Conservation (phyloP, 768 basidiomycete species). For the Peribolospora baueri region DNA sequence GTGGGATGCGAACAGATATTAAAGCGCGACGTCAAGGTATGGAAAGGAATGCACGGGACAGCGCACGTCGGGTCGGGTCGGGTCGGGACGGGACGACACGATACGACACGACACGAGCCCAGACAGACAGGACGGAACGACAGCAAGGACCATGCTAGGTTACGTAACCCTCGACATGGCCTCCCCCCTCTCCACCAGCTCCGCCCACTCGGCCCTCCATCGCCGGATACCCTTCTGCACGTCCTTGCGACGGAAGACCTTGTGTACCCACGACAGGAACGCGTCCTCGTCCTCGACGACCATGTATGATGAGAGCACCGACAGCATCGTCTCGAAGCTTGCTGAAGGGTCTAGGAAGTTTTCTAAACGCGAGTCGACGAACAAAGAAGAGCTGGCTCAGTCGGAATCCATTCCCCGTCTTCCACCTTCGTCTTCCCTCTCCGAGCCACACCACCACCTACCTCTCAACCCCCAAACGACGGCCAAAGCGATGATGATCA, state of each 20-base stretch:
- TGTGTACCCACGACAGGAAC: conserved; percentile 56
- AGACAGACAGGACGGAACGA: too few relatives aligned
- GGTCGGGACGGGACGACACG: too few relatives aligned
- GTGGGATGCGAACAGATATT: too few relatives aligned
- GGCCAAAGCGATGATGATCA: conserved; percentile 58
- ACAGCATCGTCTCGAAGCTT: conserved; percentile 72
- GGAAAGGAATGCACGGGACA: too few relatives aligned
- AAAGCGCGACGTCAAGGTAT: too few relatives aligned
- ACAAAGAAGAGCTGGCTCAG: too few relatives aligned
- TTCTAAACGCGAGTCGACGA: conserved; percentile 26
- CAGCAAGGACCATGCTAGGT: neutral
- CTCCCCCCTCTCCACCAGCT: conserved; percentile 18
- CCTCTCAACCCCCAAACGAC: conserved; percentile 81
- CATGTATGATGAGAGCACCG: conserved; percentile 78
- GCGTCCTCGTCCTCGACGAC: conserved; percentile 72
- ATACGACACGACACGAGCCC: too few relatives aligned
- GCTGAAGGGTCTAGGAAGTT: conserved; percentile 56
- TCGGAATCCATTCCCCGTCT: too few relatives aligned
- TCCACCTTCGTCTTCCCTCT: too few relatives aligned
- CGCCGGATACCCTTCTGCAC: conserved; percentile 39
- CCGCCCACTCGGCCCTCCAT: conserved; percentile 65
- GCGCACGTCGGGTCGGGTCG: too few relatives aligned
- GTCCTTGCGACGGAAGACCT: conserved; percentile 35
- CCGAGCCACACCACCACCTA: conserved; percentile 19
- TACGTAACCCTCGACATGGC: conserved; percentile 3